Evolutionary conservation across 768 basidiomycete species (phyloP), one percentile per base, ranked within the genome.

Genomic region (Leucocoprinus birnbaumii): DNA sequence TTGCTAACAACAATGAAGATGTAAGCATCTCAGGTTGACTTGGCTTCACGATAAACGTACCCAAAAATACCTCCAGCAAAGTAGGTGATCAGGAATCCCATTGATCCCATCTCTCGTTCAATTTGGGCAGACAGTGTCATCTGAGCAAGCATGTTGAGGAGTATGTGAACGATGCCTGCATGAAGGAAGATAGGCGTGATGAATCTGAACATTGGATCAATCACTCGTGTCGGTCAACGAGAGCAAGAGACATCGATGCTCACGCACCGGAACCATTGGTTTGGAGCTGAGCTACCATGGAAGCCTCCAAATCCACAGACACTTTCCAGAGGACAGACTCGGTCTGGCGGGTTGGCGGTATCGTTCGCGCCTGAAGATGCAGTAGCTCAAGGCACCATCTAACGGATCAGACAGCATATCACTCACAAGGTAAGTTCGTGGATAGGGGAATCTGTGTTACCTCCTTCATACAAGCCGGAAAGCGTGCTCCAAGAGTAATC

Each of bases 61-160:
- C 96, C 96, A 66, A 97, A 98, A 31, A 97, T 91, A 6, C 96
- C 96, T 10, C 92, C 89, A 0, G 94, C 80, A 42, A 94, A 81
- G 68, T 98, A 99, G 2, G 91, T 83, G 11, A 97, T 73, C 27
- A 92, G 58, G 71, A 97, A 99, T 0, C 88, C 87, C 24, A 76
- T 74, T 0, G 94, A 90, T 8, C 94, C 94, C 90, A 97, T 94
- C 63, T 94, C 92, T 55, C 86, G 77, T 65, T 97, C 94, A 54
- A 96, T 85, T 70, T 90, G 86, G 34, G 87, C 89, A 6, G 87
- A 88, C n/a, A 89, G 72, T 0, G 81, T 83, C 54, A 89, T 67
- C 62, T 96, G 95, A 13, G 87, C 94, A 25, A 95, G 66, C 86
- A 98, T 89, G 66, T 99, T 99, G 57, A 99, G 65, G 3, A 87